Percentiles rank a stretch among this genome's conserved stretches.
Conservation (phyloP, 345 rosid genomes). For the Streptanthus diversifolius region DNA sequence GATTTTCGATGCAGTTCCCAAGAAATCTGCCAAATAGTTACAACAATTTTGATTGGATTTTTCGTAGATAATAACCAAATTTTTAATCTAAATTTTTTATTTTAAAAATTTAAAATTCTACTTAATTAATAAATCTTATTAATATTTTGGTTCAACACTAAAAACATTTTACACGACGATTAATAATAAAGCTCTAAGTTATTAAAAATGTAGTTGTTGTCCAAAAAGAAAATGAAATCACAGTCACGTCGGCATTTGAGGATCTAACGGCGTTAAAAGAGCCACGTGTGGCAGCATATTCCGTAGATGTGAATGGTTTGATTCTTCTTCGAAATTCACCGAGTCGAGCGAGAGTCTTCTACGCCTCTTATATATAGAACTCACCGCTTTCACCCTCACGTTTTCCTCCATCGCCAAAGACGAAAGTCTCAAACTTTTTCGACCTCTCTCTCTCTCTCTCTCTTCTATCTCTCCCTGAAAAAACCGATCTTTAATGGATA, state of each 20-base stretch:
- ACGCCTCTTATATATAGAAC: neutral
- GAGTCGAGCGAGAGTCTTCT: constrained; percentile 6
- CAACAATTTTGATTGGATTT: too few relatives aligned
- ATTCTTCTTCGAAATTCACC: constrained; percentile 3
- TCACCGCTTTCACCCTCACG: constrained; percentile 17
- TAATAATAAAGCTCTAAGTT: too few relatives aligned
- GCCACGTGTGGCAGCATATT: constrained; percentile 27
- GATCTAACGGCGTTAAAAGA: neutral
- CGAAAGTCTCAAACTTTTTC: constrained; percentile 29
- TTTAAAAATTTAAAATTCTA: too few relatives aligned
- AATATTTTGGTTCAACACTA: too few relatives aligned
- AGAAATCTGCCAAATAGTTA: too few relatives aligned
- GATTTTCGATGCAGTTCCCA: too few relatives aligned
- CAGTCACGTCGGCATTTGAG: neutral
- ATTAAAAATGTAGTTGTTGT: too few relatives aligned
- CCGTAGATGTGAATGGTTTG: constrained; percentile 4
- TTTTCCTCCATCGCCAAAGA: constrained; percentile 9
- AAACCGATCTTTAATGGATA: constrained; percentile 55
- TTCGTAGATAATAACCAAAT: too few relatives aligned
- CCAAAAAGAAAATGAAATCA: neutral
- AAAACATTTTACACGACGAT: too few relatives aligned
- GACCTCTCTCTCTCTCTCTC: neutral
- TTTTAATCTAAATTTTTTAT: too few relatives aligned
- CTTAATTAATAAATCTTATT: too few relatives aligned
- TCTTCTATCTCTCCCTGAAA: neutral